phyloP scores from a whole-genome alignment of 805 yeast species.

The Yamadazyma philogaea region DNA sequence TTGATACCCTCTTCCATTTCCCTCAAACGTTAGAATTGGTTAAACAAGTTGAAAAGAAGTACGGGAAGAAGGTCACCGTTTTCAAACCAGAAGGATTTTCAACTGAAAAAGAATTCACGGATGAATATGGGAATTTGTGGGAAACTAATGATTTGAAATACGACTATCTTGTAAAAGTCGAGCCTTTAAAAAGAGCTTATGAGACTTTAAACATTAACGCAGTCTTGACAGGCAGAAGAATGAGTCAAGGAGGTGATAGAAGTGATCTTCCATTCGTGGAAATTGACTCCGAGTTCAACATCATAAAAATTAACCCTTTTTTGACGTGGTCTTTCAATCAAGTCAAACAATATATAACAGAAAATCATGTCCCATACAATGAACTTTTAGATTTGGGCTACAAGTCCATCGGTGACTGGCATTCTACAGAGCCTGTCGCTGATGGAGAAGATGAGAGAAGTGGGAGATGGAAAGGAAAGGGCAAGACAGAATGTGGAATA shows the following conservation, averaged over 20 bases:
- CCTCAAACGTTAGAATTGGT: slow-evolving; percentile 87
- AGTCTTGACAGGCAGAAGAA: slow-evolving; percentile 87
- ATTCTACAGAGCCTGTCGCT: slow-evolving; percentile 82
- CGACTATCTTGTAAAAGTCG: slow-evolving; percentile 87
- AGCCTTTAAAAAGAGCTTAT: slow-evolving; percentile 87
- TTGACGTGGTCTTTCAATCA: slow-evolving; percentile 76
- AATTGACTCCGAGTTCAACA: slow-evolving; percentile 62
- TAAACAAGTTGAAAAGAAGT: slow-evolving; percentile 51
- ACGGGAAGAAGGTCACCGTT: slow-evolving; percentile 57
- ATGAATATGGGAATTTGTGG: slow-evolving; percentile 76
- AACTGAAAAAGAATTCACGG: slow-evolving; percentile 61
- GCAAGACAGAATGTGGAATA: slow-evolving; percentile 94
- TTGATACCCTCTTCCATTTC: slow-evolving; percentile 91
- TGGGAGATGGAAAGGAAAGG: slow-evolving; percentile 95
- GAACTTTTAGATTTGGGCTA: slow-evolving; percentile 81
- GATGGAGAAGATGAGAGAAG: slow-evolving; percentile 95
- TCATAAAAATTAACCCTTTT: slow-evolving; percentile 85
- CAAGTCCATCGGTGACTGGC: slow-evolving; percentile 93
- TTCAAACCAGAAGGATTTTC: slow-evolving; percentile 61
- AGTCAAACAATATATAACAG: slow-evolving; percentile 67
- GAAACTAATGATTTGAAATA: slow-evolving; percentile 75
- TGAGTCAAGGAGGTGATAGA: slow-evolving; percentile 86
- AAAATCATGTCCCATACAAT: slow-evolving; percentile 78
- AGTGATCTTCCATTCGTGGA: slow-evolving; percentile 71
- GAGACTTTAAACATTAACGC: slow-evolving; percentile 69